Conservation (phyloP, 495 filamentous ascomycete species). For the Penicillium robsamsonii region DNA sequence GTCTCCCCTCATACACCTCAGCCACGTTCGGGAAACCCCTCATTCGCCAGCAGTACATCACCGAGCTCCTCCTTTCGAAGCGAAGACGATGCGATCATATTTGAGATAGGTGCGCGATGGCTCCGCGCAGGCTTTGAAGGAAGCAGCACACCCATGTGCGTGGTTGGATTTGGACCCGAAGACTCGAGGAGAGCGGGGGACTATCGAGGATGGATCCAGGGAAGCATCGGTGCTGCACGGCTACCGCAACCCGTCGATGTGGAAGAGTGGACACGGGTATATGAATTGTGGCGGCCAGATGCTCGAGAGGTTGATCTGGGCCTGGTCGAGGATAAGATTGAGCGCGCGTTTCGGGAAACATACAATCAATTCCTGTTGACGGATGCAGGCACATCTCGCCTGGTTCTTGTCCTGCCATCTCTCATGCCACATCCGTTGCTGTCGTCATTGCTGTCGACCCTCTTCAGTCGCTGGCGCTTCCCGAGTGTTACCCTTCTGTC, state of each 20-base stretch:
- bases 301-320: constrained; percentile 69
- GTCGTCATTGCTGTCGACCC: constrained; percentile 65
- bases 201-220: constrained; percentile 64
- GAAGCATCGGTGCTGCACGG: constrained; percentile 19
- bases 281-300: constrained; percentile 83
- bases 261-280: constrained; percentile 62
- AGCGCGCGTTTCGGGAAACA: constrained; percentile 78
- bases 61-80: constrained; percentile 68
- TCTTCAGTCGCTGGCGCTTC: constrained; percentile 77
- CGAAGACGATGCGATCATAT: constrained; percentile 79
- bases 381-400: constrained; percentile 70
- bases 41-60: constrained; percentile 64
- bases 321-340: constrained; percentile 83
- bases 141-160: constrained; percentile 69
- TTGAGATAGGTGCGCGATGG: constrained; percentile 79
- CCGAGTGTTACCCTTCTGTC: constrained; percentile 81
- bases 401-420: constrained; percentile 73
- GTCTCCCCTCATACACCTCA: constrained; percentile 40
- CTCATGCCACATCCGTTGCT: constrained; percentile 75
- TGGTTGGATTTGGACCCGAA: constrained; percentile 66
- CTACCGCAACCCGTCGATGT: constrained; percentile 41
- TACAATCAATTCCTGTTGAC: constrained; percentile 78
- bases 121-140: constrained; percentile 84
- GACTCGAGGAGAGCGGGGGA: constrained; percentile 79
- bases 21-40: constrained; percentile 39